These are phyloP conservation scores for Bondarzewia mesenterica DNA, from an alignment of 1,284 basidiomycete genomes.

Conservation along the genomic window DNA sequence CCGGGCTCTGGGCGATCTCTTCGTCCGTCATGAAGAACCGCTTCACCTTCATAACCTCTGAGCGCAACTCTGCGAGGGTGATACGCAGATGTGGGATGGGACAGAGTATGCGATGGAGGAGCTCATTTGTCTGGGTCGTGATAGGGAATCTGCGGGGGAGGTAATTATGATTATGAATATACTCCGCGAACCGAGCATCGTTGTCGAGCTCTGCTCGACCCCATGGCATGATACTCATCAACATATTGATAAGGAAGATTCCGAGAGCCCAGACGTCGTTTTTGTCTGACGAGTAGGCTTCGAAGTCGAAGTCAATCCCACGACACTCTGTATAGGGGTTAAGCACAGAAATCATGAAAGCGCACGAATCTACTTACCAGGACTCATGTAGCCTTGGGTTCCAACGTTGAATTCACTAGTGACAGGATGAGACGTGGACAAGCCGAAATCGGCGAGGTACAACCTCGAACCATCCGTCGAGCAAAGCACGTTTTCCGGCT, in stretches of 20 bases:
- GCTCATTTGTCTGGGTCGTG: slow-evolving; percentile 32
- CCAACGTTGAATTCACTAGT: slow-evolving; percentile 44
- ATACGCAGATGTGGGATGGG: slow-evolving; percentile 18
- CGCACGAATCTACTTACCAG: slow-evolving; percentile 29
- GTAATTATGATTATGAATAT: background rate
- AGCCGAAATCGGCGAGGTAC: slow-evolving; percentile 60
- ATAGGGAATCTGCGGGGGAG: background rate
- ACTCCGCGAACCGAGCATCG: slow-evolving; percentile 45
- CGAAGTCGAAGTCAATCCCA: slow-evolving; percentile 14
- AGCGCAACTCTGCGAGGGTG: slow-evolving; percentile 55
- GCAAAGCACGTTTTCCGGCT: slow-evolving; percentile 70
- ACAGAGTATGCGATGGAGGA: slow-evolving; percentile 21
- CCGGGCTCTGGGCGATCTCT: no score
- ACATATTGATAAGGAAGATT: slow-evolving; percentile 54
- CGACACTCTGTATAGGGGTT: slow-evolving; percentile 18
- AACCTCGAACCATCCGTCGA: slow-evolving; percentile 35
- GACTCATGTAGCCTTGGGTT: slow-evolving; percentile 55
- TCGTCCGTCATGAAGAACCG: slow-evolving; percentile 64
- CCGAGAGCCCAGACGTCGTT: slow-evolving; percentile 88
- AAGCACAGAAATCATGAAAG: background rate
- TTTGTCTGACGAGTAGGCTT: slow-evolving; percentile 58
- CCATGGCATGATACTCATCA: slow-evolving; percentile 87
- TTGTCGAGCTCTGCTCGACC: slow-evolving; percentile 48
- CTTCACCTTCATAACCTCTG: slow-evolving; percentile 48
- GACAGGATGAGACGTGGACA: slow-evolving; percentile 46